These are phyloP conservation scores for Camelina neglecta DNA, from an alignment of 345 rosid genomes.

Conservation along the genomic window DNA sequence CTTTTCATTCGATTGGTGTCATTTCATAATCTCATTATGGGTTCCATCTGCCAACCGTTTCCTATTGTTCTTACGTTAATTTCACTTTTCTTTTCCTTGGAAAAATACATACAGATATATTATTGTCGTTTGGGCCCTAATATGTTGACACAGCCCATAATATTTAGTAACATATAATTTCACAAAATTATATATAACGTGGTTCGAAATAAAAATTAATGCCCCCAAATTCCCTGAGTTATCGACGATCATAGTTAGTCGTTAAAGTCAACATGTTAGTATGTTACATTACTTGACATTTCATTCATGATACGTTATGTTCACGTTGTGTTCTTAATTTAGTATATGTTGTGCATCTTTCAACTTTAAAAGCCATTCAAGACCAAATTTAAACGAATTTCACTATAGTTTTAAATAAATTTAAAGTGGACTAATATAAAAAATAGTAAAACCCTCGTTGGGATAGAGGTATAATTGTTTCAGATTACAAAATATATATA, in stretches of 20 bases:
- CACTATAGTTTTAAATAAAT: neutral
- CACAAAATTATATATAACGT: conserved; percentile 2
- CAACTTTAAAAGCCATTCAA: neutral
- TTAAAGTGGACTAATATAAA: neutral
- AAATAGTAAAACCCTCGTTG: neutral
- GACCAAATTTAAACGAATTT: neutral
- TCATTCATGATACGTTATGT: neutral
- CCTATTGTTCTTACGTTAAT: neutral
- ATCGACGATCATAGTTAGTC: neutral
- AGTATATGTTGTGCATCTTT: neutral
- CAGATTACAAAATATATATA: neutral
- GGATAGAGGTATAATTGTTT: neutral
- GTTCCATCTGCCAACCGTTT: neutral
- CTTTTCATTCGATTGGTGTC: too few relatives aligned
- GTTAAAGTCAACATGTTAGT: neutral
- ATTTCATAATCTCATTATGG: neutral
- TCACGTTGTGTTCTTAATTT: neutral
- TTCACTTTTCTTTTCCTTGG: neutral
- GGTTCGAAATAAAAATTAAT: conserved; percentile 1
- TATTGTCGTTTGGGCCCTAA: neutral
- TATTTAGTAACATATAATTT: neutral
- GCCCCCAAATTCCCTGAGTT: neutral
- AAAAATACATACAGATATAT: neutral
- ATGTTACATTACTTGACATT: neutral
- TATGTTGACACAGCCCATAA: neutral